Evolutionary conservation across 1,139 yeast genomes (phyloP).

Genomic region (Torulaspora globosa): DNA sequence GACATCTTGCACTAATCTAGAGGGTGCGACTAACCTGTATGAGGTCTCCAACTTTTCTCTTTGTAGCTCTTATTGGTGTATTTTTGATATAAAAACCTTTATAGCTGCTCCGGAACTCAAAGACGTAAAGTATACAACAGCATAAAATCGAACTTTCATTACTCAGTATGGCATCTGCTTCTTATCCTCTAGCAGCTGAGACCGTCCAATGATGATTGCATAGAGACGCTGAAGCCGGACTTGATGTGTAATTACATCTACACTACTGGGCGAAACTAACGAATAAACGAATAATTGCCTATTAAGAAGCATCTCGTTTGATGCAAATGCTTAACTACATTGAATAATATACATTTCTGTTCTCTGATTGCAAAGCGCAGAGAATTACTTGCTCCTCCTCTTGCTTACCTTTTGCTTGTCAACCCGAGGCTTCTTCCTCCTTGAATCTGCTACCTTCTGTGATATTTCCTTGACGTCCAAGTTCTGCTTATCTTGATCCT

Average conservation of each 20-base stretch:
- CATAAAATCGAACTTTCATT: not conserved
- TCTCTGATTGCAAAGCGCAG: not conserved
- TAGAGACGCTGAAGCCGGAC: no score
- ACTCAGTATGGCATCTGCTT: not conserved
- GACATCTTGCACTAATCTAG: constrained; percentile 33
- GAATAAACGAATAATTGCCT: not conserved
- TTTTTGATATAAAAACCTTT: not conserved
- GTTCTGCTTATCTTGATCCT: constrained; percentile 13
- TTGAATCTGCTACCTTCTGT: constrained; percentile 6
- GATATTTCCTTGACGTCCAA: constrained; percentile 6
- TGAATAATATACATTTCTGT: not conserved
- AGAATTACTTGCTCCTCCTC: constrained; percentile 5
- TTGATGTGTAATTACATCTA: no score
- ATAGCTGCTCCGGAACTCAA: not conserved
- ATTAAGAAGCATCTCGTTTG: not conserved
- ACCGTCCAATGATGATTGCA: not conserved
- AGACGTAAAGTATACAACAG: not conserved
- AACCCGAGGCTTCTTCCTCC: constrained; percentile 3
- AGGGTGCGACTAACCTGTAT: not conserved
- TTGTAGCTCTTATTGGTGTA: not conserved
- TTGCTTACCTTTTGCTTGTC: constrained; percentile 8
- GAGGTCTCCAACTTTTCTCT: not conserved
- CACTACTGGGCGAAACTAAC: no score
- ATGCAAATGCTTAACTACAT: not conserved
- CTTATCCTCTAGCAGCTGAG: not conserved